Base-by-base conservation (phyloP, 129 eudicot species). In the Artemisia tridentata region DNA sequence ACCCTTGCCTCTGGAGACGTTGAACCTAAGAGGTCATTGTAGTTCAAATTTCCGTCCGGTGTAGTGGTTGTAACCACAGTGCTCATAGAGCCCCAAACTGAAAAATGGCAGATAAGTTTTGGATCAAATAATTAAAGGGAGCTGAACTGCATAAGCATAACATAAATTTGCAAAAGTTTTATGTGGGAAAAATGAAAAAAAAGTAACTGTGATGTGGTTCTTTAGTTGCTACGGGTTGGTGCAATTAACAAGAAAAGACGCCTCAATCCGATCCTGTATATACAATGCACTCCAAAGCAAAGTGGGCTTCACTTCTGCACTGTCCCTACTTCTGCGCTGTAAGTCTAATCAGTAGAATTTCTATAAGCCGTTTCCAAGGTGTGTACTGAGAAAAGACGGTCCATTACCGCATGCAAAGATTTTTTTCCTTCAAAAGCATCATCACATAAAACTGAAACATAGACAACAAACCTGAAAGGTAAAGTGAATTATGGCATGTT, bases 261-360 rank as follows among this genome's bases (percentile, higher is more conserved):
- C 97, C 96, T 47, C 79, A 48, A 86, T 56, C 38, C 86, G 57
- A 62, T 90, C 97, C 72, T 95, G 99, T 48, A 81, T 72, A 79
- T 84, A 95, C 57, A 80, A 56, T 31, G 85, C 83, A 73, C 89
- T 84, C 97, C 99, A 95, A 45, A 88, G 82, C 78, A 90, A 88
- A 69, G 82, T 25, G 50, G 97, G 96, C 48, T 84, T 88, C 34
- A 29, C 34, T 29, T 29, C 34, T 41, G 85, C 84, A 73, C 87
- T 84, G 97, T 93, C 43, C 82, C 86, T 29, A 15, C 75, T 76
- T 79, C 84, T 15, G 79, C 47, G 48, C 59, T 65, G 10, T 75
- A 80, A 17, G 14, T 64, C 68, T 67, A 71, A 50, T 78, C 82
- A 1, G 15, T 45, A 20, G 63, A 67, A 80, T 18, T 73, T 63